Base-by-base conservation (phyloP, 768 basidiomycete genomes). In the Ramaria rubella region DNA sequence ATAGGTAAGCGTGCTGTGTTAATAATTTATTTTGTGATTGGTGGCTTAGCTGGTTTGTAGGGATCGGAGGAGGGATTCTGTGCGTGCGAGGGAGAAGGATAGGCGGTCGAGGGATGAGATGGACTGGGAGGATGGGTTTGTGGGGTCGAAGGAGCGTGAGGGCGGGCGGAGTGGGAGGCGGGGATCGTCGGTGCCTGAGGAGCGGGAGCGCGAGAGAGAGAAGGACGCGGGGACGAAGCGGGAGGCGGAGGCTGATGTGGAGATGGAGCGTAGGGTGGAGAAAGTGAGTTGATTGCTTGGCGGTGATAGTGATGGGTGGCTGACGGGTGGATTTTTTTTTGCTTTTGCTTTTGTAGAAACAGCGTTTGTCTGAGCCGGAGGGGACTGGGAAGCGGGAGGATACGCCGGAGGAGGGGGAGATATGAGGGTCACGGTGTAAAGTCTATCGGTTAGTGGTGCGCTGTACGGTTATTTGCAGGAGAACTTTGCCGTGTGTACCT, bases 341-440 rank as follows among this genome's bases (percentile, higher is more conserved):
- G 69, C 38, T 49, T 26, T n/a, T 56, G 29, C 23, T 1, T 27
- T 58, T 42, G 21, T 24, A 51, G 56, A 58, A 51, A 42, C 31
- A 11, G n/a, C 49, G 56, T 11, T 19, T 58, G 7, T 26, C 24
- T n/a, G 46, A 51, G 56, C 71, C 70, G 23, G 66, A 63, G 46
- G 64, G 56, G 29, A 55, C 64, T 21, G 59, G 57, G 46, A 52
- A 30, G 14, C 77, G 87, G 48, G 87, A 76, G 36, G 90, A 91
- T 66, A 89, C 84, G 43, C 90, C 90, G 2, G 90, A 93, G 72
- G 90, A 93, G 68, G 90, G 90, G 24, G 90, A 92, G 67, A 93
- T 93, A 63, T 91, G 63, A 77, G 60, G 48, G 29, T 45, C 27
- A 36, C 34, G 34, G 7, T 7, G 34, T 36, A 36, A 17, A 17